Base-by-base conservation (phyloP, 2,329 filamentous ascomycete genomes). In the Stylonectria norvegica region DNA sequence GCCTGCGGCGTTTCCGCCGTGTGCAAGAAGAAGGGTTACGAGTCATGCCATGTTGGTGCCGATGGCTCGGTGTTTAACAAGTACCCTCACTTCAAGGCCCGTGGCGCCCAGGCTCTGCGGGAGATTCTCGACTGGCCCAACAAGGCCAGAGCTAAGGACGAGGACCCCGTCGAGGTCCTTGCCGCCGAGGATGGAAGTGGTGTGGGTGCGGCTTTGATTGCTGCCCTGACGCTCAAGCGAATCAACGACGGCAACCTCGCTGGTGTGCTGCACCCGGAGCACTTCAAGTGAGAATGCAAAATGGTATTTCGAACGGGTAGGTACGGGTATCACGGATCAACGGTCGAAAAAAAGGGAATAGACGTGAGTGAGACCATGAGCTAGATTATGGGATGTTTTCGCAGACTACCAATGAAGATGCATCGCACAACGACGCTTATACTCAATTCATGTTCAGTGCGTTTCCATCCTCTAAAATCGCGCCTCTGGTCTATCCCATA, bases 11-110 rank as follows among this genome's bases (percentile, higher is more conserved):
- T 98, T 39, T 89, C 91, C 10, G 93, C 91, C 43, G 96, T 98
- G 60, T 89, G 86, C 78, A 94, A 85, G 71, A 97, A 97, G 83
- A 97, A 96, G 79, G 78, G 80, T 53, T 91, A 90, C 67, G 70
- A 85, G 60, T 77, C 79, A 25, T 95, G 88, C 72, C 93, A 97
- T 66, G 93, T 98, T 29, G 93, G 93, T 57, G 93, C 93, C 36
- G 93, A 98, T 62, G 93, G 93, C 25, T 95, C 88, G 14, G 91
- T 98, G 39, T 98, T 98, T 74, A 96, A 95, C 77, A 97, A 97
- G 67, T 98, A 98, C 70, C 93, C 93, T 10, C 86, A 95, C 70
- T 98, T 98, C 79, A 96, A 96, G 76, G 80, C 83, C 42, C 85
- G 93, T 39, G 90, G 91, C 40, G 91, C 93, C 11, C 76, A 84